phyloP scores from a whole-genome alignment of 2,329 filamentous ascomycete species.

The Xylariomycetidae sp. region DNA sequence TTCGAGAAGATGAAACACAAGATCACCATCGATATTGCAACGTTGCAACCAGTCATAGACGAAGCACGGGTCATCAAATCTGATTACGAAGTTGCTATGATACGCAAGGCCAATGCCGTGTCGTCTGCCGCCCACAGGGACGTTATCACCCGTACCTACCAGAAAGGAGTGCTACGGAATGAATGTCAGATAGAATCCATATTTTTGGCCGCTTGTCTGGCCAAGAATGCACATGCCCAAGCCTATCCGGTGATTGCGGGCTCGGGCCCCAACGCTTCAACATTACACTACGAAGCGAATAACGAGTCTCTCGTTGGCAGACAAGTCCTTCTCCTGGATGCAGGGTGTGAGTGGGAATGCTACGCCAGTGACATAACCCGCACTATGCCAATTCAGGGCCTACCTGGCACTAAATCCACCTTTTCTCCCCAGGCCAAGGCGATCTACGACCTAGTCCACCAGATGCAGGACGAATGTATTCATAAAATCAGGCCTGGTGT shows the following conservation, averaged over 20 bases:
- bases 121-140: constrained; percentile 72
- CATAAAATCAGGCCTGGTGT: constrained; percentile 63
- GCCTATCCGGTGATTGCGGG: constrained; percentile 89
- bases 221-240: constrained; percentile 68
- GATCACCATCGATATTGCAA: constrained; percentile 41
- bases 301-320: constrained; percentile 64
- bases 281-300: constrained; percentile 83
- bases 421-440: constrained; percentile 66
- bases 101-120: constrained; percentile 76
- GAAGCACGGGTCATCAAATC: constrained; percentile 78
- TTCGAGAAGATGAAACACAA: constrained; percentile 21
- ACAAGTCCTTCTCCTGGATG: constrained; percentile 78
- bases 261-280: constrained; percentile 75
- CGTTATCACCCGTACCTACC: constrained; percentile 65
- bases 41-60: constrained; percentile 70
- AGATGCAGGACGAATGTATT: constrained; percentile 78
- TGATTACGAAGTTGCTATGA: constrained; percentile 76
- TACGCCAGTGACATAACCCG: constrained; percentile 91
- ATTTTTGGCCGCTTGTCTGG: constrained; percentile 69
- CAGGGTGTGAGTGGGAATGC: constrained; percentile 76
- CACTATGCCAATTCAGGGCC: constrained; percentile 78
- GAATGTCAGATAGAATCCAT: constrained; percentile 81
- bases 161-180: constrained; percentile 59
- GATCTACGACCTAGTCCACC: constrained; percentile 72
- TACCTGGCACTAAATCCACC: constrained; percentile 28